phyloP scores from a whole-genome alignment of 148 eudicot species.

The Vaccinium myrtillus region DNA sequence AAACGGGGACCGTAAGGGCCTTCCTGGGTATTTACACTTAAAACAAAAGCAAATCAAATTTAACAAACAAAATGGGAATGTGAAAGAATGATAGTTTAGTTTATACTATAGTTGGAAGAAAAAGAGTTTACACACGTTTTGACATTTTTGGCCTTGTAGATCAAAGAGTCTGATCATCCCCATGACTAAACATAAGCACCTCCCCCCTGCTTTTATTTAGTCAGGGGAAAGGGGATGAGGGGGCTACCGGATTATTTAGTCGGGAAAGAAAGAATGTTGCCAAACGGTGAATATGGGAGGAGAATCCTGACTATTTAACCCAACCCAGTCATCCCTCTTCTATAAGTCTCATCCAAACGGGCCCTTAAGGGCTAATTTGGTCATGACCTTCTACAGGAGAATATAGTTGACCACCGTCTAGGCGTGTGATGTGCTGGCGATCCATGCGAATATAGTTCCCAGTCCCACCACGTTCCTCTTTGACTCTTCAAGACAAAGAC shows the following conservation, averaged over 20 bases:
- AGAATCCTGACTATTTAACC: too few relatives aligned
- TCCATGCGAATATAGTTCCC: constrained; percentile 33
- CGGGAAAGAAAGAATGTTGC: too few relatives aligned
- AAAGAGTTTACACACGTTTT: not conserved
- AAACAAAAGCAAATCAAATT: not conserved
- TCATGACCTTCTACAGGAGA: not conserved
- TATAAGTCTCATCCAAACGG: too few relatives aligned
- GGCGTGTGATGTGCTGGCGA: constrained; percentile 60
- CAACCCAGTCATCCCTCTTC: too few relatives aligned
- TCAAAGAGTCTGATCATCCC: not conserved
- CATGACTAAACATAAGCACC: too few relatives aligned
- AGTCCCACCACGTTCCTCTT: constrained; percentile 35
- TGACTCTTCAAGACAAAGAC: constrained; percentile 38
- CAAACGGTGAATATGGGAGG: too few relatives aligned
- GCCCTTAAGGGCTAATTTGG: constrained; percentile 21
- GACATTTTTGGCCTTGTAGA: not conserved
- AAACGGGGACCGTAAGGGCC: too few relatives aligned
- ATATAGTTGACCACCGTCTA: constrained; percentile 64
- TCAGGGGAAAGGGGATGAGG: too few relatives aligned
- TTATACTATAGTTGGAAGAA: not conserved
- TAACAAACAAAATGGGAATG: not conserved
- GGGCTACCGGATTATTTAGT: too few relatives aligned
- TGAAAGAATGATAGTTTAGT: not conserved
- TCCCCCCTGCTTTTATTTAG: too few relatives aligned
- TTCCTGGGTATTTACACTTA: not conserved